Conservation (phyloP, 345 rosid species). For the Ceriops decandra region DNA sequence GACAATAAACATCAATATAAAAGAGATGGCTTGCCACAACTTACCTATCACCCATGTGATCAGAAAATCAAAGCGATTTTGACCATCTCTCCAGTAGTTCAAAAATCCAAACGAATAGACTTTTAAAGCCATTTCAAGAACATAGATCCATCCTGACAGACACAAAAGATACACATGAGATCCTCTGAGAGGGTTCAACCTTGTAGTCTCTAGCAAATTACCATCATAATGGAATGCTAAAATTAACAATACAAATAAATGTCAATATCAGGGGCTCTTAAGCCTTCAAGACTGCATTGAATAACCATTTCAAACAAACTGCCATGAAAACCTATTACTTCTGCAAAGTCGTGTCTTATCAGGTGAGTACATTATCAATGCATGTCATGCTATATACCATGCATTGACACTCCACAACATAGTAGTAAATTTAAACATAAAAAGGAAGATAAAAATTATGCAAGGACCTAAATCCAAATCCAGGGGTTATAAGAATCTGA, state of each 20-base stretch:
- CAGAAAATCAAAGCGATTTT: constrained; percentile 89
- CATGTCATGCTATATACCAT: not conserved
- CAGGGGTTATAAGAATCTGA: too few relatives aligned
- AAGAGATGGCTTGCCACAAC: not conserved
- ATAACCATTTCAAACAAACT: not conserved
- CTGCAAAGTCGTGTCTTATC: not conserved
- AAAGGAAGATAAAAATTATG: too few relatives aligned
- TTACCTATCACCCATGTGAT: constrained; percentile 90
- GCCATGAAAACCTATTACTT: not conserved
- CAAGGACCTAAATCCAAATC: too few relatives aligned
- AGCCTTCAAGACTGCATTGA: not conserved
- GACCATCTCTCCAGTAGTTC: constrained; percentile 96
- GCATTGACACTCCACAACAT: too few relatives aligned
- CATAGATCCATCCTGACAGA: constrained; percentile 89
- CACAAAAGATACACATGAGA: constrained; percentile 3
- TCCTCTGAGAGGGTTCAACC: too few relatives aligned
- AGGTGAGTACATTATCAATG: not conserved
- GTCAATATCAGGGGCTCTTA: too few relatives aligned
- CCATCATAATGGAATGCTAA: not conserved
- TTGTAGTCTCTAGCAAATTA: too few relatives aligned
- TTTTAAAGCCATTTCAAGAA: constrained; percentile 92
- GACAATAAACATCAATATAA: not conserved
- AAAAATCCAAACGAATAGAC: constrained; percentile 76
- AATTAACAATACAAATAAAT: not conserved
- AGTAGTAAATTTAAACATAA: too few relatives aligned